Percentiles rank a stretch among this genome's conserved stretches.
Conservation (phyloP, 2,329 filamentous ascomycete species). For the Chrysosphaeria jannelii region DNA sequence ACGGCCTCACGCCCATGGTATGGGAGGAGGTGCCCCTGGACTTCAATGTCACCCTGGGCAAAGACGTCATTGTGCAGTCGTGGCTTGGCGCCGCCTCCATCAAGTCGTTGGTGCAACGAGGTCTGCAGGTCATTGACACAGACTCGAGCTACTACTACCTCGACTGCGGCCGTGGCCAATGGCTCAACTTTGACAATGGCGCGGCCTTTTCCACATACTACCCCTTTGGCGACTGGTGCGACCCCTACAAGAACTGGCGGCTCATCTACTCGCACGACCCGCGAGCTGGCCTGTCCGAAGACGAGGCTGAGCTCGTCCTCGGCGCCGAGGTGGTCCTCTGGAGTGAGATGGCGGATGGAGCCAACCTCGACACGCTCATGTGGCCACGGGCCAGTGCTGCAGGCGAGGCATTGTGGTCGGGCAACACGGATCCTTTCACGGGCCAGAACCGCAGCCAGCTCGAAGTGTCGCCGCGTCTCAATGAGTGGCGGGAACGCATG, state of each 20-base stretch:
- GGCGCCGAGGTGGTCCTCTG: slow-evolving; percentile 64
- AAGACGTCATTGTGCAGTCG: slow-evolving; percentile 46
- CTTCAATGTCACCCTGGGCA: slow-evolving; percentile 45
- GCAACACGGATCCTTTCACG: slow-evolving; percentile 24
- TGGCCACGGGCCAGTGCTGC: slow-evolving; percentile 53
- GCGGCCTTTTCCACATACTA: slow-evolving; percentile 20
- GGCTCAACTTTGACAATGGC: slow-evolving; percentile 39
- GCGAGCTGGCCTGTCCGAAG: slow-evolving; percentile 25
- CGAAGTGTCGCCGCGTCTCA: slow-evolving; percentile 35
- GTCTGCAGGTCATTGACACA: slow-evolving; percentile 43
- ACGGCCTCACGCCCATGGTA: slow-evolving; percentile 41
- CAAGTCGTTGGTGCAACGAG: slow-evolving; percentile 24
- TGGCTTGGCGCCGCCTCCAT: slow-evolving; percentile 41
- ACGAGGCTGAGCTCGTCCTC: slow-evolving; percentile 34
- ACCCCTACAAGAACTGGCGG: slow-evolving; percentile 53
- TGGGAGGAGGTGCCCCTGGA: slow-evolving; percentile 68
- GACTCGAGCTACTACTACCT: slow-evolving; percentile 63
- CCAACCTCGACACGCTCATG: slow-evolving; percentile 44
- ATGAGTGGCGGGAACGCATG: slow-evolving; percentile 49
- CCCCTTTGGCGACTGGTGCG: slow-evolving; percentile 59
- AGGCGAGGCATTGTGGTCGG: slow-evolving; percentile 57
- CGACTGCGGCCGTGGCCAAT: slow-evolving; percentile 56
- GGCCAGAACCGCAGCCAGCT: slow-evolving; percentile 43
- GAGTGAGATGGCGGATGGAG: slow-evolving; percentile 47
- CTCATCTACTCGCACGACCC: slow-evolving; percentile 60